Base-by-base conservation (phyloP, 2,329 filamentous ascomycete genomes). In the Salinomyces thailandicus region DNA sequence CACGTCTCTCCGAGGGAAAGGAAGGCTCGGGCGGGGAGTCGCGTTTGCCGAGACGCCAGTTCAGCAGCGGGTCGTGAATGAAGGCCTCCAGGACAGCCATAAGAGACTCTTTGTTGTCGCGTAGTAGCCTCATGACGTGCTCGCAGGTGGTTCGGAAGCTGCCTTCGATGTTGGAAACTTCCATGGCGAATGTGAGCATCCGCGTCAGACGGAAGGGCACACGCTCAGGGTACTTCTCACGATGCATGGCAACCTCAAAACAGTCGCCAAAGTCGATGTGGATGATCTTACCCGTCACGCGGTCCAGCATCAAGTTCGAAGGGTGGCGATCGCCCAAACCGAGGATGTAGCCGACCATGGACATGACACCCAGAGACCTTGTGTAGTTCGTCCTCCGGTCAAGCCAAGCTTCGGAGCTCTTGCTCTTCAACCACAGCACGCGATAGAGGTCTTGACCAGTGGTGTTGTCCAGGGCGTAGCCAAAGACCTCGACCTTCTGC, bases 321-420 rank as follows among this genome's bases (percentile, higher is more conserved):
- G 93, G 93, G 63, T 99, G 91, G 32, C 93, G 80, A 64, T 99
- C 91, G 37, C 91, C 91, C 11, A 99, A 71, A 42, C 91, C 93
- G 15, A 99, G 77, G 47, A 99, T 96, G 61, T 99, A 99, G 45
- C 91, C 91, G n/a, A 96, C 91, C 86, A 99, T 98, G n/a, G 86
- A 95, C 91, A 98, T 99, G 53, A 98, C 91, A 50, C 85, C 91
- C 2, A 98, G 71, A 1, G 89, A 96, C 39, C 91, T 81, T 13
- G 91, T 98, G 64, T 98, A 99, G 58, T 94, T 98, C n/a, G 93
- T 98, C 36, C 91, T 81, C 29, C 91, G 76, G 61, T 96, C 91
- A 20, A 99, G 77, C 91, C 91, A 99, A 2, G 89, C 82, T 61
- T 99, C 91, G 0, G 89, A 95, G 43, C 84, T 93, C 70, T 95